phyloP scores from a whole-genome alignment of 2,329 filamentous ascomycete species.

The Colletotrichum liriopes region DNA sequence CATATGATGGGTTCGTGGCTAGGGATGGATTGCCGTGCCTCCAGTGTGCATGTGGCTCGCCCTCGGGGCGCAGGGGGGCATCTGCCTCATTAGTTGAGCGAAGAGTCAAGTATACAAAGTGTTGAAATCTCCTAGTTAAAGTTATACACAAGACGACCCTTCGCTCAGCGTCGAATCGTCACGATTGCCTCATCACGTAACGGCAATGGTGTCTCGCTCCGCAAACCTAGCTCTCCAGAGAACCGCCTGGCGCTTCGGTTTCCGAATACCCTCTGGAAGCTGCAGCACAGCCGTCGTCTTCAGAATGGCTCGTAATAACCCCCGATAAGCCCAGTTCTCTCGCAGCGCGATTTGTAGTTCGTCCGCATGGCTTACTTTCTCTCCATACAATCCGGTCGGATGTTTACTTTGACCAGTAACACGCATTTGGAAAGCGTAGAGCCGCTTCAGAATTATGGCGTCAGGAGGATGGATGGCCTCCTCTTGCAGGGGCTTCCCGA shows the following conservation, averaged over 20 bases:
- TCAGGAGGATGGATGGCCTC: conserved; percentile 78
- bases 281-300: not conserved
- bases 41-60: not conserved
- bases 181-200: too few relatives aligned
- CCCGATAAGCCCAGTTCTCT: conserved; percentile 75
- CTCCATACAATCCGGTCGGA: conserved; percentile 21
- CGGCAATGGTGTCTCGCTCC: too few relatives aligned
- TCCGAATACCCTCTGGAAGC: not conserved
- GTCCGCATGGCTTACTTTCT: conserved; percentile 64
- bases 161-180: too few relatives aligned
- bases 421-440: conserved; percentile 72
- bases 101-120: not conserved
- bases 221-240: too few relatives aligned
- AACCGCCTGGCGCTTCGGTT: too few relatives aligned
- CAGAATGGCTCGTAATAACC: conserved; percentile 72
- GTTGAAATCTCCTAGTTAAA: not conserved
- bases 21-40: not conserved
- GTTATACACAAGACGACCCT: not conserved
- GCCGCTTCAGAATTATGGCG: conserved; percentile 67
- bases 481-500: conserved; percentile 77
- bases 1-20: not conserved
- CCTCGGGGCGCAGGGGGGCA: not conserved
- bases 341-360: conserved; percentile 74
- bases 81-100: not conserved
- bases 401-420: conserved; percentile 18